Evolutionary conservation across 352 stramenopile genomes (phyloP).

Genomic region (Pythium sukuiense): DNA sequence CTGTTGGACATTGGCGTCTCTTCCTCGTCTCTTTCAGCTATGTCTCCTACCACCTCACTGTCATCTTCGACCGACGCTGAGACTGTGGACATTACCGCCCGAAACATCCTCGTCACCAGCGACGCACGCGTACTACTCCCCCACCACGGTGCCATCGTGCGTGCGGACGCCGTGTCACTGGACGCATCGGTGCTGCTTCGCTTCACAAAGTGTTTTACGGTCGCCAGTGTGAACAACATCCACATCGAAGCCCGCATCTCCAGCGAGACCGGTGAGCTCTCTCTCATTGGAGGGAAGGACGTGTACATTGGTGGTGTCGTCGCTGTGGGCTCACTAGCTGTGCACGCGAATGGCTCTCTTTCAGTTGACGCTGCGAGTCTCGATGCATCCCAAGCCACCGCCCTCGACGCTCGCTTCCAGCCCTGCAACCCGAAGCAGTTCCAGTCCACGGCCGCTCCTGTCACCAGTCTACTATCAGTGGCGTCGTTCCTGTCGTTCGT

Average conservation of each 20-base stretch:
- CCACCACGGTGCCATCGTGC: slow-evolving; percentile 33
- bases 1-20: slow-evolving; percentile 39
- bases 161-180: slow-evolving; percentile 47
- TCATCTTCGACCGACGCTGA: neutral
- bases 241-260: slow-evolving; percentile 36
- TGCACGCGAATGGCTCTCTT: slow-evolving; percentile 53
- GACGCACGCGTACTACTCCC: slow-evolving; percentile 45
- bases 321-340: slow-evolving; percentile 45
- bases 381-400: slow-evolving; percentile 1
- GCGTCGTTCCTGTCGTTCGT: slow-evolving; percentile 6
- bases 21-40: neutral
- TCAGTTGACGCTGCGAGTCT: slow-evolving; percentile 32
- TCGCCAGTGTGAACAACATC: slow-evolving; percentile 45
- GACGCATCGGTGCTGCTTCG: slow-evolving; percentile 45
- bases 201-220: slow-evolving; percentile 43
- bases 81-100: slow-evolving; percentile 24
- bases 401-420: slow-evolving; percentile 44
- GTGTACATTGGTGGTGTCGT: slow-evolving; percentile 53
- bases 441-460: neutral
- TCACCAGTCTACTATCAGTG: neutral
- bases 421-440: slow-evolving; percentile 34
- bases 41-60: neutral
- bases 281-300: slow-evolving; percentile 51
- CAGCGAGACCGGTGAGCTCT: slow-evolving; percentile 20
- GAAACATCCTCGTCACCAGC: slow-evolving; percentile 44